Evolutionary conservation across 495 filamentous ascomycete species (phyloP).

Genomic region (Aspergillus affinis): DNA sequence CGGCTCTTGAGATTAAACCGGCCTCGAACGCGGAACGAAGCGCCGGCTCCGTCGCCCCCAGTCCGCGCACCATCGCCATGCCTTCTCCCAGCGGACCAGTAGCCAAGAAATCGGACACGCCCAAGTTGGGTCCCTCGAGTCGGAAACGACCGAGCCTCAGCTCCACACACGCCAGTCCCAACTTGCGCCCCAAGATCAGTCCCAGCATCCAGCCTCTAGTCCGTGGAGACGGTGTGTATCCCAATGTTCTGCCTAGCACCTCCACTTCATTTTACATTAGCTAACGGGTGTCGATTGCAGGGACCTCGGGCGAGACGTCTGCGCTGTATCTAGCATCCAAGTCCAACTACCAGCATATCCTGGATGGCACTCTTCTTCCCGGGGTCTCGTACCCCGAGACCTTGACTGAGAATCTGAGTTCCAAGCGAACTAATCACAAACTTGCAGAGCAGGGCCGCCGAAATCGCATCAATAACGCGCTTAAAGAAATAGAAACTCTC

Average conservation of each 20-base stretch:
- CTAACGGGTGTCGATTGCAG: conserved; percentile 21
- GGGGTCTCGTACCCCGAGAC: conserved; percentile 90
- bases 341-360: conserved; percentile 96
- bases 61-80: conserved; percentile 40
- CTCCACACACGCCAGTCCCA: conserved; percentile 79
- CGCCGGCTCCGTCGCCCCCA: conserved; percentile 33
- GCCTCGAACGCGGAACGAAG: conserved; percentile 21
- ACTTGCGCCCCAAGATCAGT: conserved; percentile 87
- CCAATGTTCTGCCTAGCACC: conserved; percentile 14
- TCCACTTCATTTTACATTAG: neutral
- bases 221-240: conserved; percentile 65
- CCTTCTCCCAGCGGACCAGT: conserved; percentile 45
- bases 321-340: conserved; percentile 87
- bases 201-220: conserved; percentile 91
- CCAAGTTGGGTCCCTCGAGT: conserved; percentile 27
- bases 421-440: conserved; percentile 96
- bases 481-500: conserved; percentile 86
- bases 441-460: conserved; percentile 94
- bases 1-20: conserved; percentile 30
- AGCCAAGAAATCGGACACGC: conserved; percentile 40
- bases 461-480: conserved; percentile 91
- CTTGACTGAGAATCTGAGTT: conserved; percentile 87
- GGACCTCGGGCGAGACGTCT: conserved; percentile 65
- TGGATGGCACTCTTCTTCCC: conserved; percentile 87
- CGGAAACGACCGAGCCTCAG: conserved; percentile 72